Percentiles rank a stretch among this genome's conserved stretches.
Evolutionary conservation across 108 stramenopile genomes (phyloP).

Genomic region (Cyclostephanos invisitatus): DNA sequence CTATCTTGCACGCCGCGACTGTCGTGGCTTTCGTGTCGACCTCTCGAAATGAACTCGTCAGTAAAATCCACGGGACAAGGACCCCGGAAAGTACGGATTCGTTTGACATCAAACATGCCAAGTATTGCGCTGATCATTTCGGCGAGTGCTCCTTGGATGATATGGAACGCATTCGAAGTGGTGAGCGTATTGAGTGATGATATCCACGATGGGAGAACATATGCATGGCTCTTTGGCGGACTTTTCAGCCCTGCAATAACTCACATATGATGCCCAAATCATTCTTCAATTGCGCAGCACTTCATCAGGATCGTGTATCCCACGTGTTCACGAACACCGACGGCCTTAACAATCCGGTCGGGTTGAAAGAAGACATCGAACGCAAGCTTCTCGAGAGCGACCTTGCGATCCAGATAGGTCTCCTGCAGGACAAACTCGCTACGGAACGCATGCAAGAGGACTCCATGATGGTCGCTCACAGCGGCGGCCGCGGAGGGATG

Average conservation of each 20-base stretch:
- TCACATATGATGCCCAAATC: no score
- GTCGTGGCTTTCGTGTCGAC: no score
- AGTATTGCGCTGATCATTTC: slow-evolving; percentile 41
- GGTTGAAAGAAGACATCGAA: slow-evolving; percentile 31
- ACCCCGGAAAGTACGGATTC: neutral
- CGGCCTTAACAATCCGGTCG: slow-evolving; percentile 36
- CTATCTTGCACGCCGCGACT: no score
- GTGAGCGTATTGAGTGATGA: slow-evolving; percentile 23
- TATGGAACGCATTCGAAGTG: slow-evolving; percentile 42
- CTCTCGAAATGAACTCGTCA: no score
- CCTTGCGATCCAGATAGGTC: slow-evolving; percentile 29
- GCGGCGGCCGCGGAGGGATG: slow-evolving; percentile 11
- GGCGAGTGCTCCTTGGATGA: slow-evolving; percentile 47
- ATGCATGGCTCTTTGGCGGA: neutral
- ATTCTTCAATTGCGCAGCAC: slow-evolving; percentile 14
- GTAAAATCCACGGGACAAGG: no score
- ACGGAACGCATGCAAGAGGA: slow-evolving; percentile 47
- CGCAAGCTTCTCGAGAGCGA: slow-evolving; percentile 41
- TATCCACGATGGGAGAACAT: neutral
- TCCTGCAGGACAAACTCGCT: slow-evolving; percentile 30
- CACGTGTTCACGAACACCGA: slow-evolving; percentile 33
- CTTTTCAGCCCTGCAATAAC: neutral
- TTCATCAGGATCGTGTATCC: slow-evolving; percentile 42
- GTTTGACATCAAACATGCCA: slow-evolving; percentile 36
- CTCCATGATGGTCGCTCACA: slow-evolving; percentile 23